Base-by-base conservation (phyloP, 768 basidiomycete species). In the Mycena polygramma region DNA sequence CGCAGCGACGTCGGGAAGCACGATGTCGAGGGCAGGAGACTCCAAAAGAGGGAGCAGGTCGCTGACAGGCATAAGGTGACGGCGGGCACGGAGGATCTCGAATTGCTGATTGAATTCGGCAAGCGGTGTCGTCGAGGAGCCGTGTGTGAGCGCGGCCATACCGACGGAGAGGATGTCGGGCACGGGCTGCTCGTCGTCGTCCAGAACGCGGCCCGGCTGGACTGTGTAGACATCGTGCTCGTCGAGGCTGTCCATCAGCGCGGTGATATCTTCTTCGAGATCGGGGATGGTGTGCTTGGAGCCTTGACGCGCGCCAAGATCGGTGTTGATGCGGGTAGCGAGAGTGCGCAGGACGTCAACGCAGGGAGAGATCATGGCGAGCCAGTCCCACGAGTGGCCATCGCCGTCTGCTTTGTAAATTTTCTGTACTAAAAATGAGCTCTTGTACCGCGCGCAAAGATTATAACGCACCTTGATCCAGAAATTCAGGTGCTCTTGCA, bases 281-380 rank as follows among this genome's bases (percentile, higher is more conserved):
- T 81, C 53, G 8, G 79, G 74, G 0, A 66, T 70, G 10, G 75
- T 58, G 60, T 84, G 83, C 58, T 71, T 75, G 1, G 64, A 74
- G 0, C 83, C 83, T 41, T 79, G 80, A 22, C 76, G 68, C 2
- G 79, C 62, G 4, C 81, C 81, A 22, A 84, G 72, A 13, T 76
- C 73, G 3, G 30, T 53, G 51, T 64, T 15, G 14, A 55, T 64
- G 2, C 17, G 54, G 1, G 69, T 66, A 0, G 75, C 75, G 26
- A 80, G 76, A 6, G 64, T 60, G 0, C 77, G 76, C 1, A 81
- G 76, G 39, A 79, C 57, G 20, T 73, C 51, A 48, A 81, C 68
- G 37, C 73, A 74, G 7, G 73, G 73, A 7, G 67, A 62, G 5
- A 72, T 49, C 13, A 66, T 57, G 9, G 52, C 59, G 10, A 74